Evolutionary conservation across 108 stramenopile genomes (phyloP).

Genomic region (Nitzschia sp.): DNA sequence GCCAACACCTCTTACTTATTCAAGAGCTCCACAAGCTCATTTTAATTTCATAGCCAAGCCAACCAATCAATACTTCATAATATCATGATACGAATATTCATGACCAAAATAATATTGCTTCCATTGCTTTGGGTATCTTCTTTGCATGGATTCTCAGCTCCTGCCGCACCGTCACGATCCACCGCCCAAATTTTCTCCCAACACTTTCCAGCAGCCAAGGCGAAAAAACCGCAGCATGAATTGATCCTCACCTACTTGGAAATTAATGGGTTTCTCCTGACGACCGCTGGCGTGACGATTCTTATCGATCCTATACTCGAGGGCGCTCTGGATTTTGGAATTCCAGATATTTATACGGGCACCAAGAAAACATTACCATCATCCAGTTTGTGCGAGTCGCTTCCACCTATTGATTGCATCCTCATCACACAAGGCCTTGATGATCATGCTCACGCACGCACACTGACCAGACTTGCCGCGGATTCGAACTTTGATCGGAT

Average conservation of each 20-base stretch:
- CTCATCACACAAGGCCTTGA: constrained; percentile 56
- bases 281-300: constrained; percentile 22
- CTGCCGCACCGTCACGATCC: too few relatives aligned
- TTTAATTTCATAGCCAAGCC: too few relatives aligned
- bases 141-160: too few relatives aligned
- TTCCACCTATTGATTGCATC: constrained; percentile 10
- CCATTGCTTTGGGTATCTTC: too few relatives aligned
- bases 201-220: neutral
- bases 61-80: too few relatives aligned
- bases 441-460: constrained; percentile 51
- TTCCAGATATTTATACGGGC: constrained; percentile 47
- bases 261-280: constrained; percentile 1
- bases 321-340: constrained; percentile 52
- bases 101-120: too few relatives aligned
- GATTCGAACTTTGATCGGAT: constrained; percentile 29
- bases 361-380: constrained; percentile 35
- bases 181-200: neutral
- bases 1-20: too few relatives aligned
- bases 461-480: constrained; percentile 35
- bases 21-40: too few relatives aligned
- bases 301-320: constrained; percentile 50
- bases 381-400: neutral
- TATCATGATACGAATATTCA: too few relatives aligned
- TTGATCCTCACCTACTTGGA: neutral
- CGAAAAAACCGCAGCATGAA: neutral